Base-by-base conservation (phyloP, 2,329 filamentous ascomycete genomes). In the Penicillium verrucosum region DNA sequence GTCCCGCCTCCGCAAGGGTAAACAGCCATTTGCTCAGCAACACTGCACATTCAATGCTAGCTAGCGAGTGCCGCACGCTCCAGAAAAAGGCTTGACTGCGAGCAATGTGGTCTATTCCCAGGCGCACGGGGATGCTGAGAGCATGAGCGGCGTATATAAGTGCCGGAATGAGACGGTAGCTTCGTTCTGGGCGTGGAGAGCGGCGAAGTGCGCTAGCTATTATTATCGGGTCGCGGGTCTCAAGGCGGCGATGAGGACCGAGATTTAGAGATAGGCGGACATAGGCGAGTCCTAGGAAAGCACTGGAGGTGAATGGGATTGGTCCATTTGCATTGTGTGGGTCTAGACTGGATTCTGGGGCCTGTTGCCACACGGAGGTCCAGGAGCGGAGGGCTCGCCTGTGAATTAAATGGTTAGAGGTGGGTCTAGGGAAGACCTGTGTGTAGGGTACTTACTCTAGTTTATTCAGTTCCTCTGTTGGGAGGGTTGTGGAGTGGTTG, bases 61-160 rank as follows among this genome's bases (percentile, higher is more conserved):
- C 69, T 8, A 74, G 61, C 1, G 71, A 72, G 55, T 74, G 71
- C 9, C 69, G 67, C 3, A 73, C 70, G 52, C 71, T 73, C 73
- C 73, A 74, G 53, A 71, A 73, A 43, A 74, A 70, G 4, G 71
- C 68, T 54, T 74, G 72, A 34, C 68, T 74, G 23, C 68, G 65
- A 3, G 70, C 72, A 42, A 75, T 69, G 42, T 71, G 70, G 27
- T 73, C 70, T 38, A 75, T 71, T 0, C 72, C 72, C 23, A 75
- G 57, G 9, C 70, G 65, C 4, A 74, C 70, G 1, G 71, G 71
- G 66, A 88, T 85, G 4, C 85, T 86, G 36, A 90, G 74, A 0
- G 87, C 86, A 66, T 89, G 87, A 29, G 87, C 83, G 1, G 85
- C 84, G 64, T 89, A 87, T 29, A 88, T 80, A 0, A 89, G 82